Evolutionary conservation across 1,284 basidiomycete genomes (phyloP), one percentile per base, ranked within the genome.

Genomic region (Ganoderma leucocontextum): DNA sequence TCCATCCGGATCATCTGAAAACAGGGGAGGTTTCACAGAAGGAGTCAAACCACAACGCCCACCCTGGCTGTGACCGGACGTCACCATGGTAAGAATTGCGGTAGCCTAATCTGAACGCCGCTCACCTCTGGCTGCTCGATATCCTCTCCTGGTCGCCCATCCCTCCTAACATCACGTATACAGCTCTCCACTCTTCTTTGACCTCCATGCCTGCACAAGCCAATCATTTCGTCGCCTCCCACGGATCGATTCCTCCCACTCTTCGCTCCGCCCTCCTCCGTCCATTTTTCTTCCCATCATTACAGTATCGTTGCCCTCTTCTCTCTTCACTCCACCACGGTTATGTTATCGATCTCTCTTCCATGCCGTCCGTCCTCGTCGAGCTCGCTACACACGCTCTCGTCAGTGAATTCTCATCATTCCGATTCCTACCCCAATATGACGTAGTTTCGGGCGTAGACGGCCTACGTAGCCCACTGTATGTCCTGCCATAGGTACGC

Each of bases 11-110:
- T 49, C 47, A 49, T 10, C 47, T 49, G 47, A 25, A 49, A 12
- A 22, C 22, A 49, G 47, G 47, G 47, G 47, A 49, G 22, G 47
- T 49, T 49, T 49, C 47, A 49, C 47, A 49, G 47, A 49, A 49
- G 47, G 25, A 49, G 47, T 49, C 47, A 49, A 49, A 49, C 47
- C 47, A 49, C 47, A 13, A 49, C 22, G 47, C 22, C 47, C 47
- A 25, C 47, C 13, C 47, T 49, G 47, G 47, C 47, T 25, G 47
- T 49, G 47, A 49, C 22, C 47, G 47, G 47, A 13, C 44, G 22
- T 49, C 22, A 49, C 25, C 47, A 49, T 49, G 47, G 22, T 49
- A 49, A 49, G 47, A 10, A 49, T 49, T 49, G 47, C 47, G 47
- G 47, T 49, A 49, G 47, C 47, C 47, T 49, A 49, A 49, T 25